A percentile compares a stretch with the other conserved stretches of the same genome.
These are phyloP conservation scores for Dianthus caryophyllus DNA, from an alignment of 148 eudicot genomes.

Conservation along the genomic window DNA sequence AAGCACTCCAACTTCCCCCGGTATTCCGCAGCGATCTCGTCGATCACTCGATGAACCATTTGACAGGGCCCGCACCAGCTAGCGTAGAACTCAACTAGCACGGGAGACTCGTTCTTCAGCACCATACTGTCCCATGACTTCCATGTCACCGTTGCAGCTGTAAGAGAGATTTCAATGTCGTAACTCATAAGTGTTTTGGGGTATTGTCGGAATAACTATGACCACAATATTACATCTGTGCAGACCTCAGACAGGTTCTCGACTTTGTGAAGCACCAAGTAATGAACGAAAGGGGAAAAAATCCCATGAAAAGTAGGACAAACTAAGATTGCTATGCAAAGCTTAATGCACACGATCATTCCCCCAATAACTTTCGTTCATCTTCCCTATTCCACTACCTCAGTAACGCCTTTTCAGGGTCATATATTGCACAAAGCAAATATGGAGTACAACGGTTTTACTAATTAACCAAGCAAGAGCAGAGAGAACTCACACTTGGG, in stretches of 20 bases:
- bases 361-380: no score
- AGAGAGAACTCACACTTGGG: constrained; percentile 26
- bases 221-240: no score
- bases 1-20: constrained; percentile 61
- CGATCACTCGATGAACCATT: constrained; percentile 94
- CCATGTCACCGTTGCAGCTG: constrained; percentile 61
- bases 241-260: no score
- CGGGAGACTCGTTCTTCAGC: constrained; percentile 55
- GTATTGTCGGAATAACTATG: no score
- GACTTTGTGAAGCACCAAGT: no score
- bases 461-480: constrained; percentile 2
- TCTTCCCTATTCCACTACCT: no score
- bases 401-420: no score
- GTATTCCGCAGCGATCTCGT: constrained; percentile 78
- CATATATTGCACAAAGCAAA: neutral
- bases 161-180: constrained; percentile 11
- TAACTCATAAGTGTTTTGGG: no score
- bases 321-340: neutral
- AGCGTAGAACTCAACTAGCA: constrained; percentile 87
- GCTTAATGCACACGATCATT: no score
- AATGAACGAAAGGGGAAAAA: neutral
- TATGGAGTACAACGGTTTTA: neutral
- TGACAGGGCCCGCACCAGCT: constrained; percentile 98
- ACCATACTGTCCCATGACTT: constrained; percentile 78
- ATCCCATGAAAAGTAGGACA: neutral